Evolutionary conservation across 2,329 filamentous ascomycete genomes (phyloP).

Genomic region (Claviceps lovelessii): DNA sequence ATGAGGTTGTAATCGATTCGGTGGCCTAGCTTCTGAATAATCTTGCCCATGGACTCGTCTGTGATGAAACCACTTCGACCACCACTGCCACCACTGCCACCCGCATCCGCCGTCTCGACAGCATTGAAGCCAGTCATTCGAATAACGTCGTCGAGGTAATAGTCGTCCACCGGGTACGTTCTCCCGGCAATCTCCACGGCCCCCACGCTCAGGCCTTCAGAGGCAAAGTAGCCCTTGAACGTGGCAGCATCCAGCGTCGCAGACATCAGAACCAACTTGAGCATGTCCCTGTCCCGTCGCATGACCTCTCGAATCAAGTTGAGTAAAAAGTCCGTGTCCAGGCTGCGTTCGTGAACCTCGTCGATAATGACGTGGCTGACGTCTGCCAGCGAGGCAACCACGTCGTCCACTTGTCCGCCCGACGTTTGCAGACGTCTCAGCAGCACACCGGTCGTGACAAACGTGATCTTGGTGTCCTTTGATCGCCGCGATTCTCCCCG

Average conservation of each 20-base stretch:
- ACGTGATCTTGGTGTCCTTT: constrained; percentile 71
- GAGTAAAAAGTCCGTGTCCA: constrained; percentile 89
- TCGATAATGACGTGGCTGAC: constrained; percentile 93
- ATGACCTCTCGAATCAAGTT: constrained; percentile 77
- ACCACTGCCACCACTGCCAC: constrained; percentile 9
- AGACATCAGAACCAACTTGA: constrained; percentile 91
- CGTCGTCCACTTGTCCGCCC: constrained; percentile 63
- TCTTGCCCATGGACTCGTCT: constrained; percentile 49
- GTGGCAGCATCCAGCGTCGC: constrained; percentile 81
- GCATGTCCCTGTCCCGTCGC: constrained; percentile 54
- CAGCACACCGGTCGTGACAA: constrained; percentile 89
- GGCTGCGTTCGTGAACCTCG: constrained; percentile 87
- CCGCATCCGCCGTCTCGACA: constrained; percentile 31
- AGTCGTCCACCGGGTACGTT: constrained; percentile 80
- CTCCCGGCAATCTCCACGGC: constrained; percentile 75
- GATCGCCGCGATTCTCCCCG: constrained; percentile 73
- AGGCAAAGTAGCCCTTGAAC: constrained; percentile 72
- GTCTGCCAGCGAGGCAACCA: constrained; percentile 68
- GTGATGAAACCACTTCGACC: constrained; percentile 28
- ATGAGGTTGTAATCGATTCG: constrained; percentile 88
- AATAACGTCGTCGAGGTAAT: constrained; percentile 79
- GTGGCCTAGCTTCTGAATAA: constrained; percentile 59
- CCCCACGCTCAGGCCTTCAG: constrained; percentile 53
- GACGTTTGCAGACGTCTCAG: constrained; percentile 83
- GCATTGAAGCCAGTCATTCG: constrained; percentile 58